Percentiles rank a stretch among this genome's conserved stretches.
Evolutionary conservation across 352 stramenopile species (phyloP).

Genomic region (Thalassiosira livingstoniorum): DNA sequence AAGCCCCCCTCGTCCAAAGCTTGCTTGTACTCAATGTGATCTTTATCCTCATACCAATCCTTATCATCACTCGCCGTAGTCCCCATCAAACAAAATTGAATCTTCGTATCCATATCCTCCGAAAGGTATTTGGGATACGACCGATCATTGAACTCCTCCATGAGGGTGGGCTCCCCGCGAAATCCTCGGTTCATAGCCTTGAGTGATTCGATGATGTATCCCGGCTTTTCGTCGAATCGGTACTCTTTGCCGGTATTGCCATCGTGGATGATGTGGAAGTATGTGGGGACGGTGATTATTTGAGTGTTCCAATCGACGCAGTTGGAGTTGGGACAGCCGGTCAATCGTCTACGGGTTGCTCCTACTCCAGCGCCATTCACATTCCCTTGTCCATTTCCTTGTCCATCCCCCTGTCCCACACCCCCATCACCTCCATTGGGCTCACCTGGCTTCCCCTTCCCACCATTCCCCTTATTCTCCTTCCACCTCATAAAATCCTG

Average conservation of each 20-base stretch:
- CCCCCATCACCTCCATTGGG: not conserved
- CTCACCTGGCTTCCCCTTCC: not conserved
- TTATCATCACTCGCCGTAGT: conserved; percentile 12
- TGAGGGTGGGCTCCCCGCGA: not conserved
- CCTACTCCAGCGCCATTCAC: no score
- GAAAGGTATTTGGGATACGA: conserved; percentile 4
- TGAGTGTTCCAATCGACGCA: conserved; percentile 13
- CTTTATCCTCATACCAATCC: conserved; percentile 6
- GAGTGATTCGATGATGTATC: conserved; percentile 9
- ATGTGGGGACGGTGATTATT: conserved; percentile 21
- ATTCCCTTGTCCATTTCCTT: no score
- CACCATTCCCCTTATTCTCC: not conserved
- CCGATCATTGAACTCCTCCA: not conserved
- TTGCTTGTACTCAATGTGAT: not conserved
- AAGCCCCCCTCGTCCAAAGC: not conserved
- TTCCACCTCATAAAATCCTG: conserved; percentile 2
- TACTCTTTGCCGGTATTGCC: conserved; percentile 1
- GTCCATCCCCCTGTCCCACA: not conserved
- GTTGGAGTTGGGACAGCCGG: no score
- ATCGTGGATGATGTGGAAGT: conserved; percentile 22
- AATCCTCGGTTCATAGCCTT: conserved; percentile 19
- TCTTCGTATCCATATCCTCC: conserved; percentile 16
- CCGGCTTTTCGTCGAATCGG: not conserved
- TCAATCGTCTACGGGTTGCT: no score
- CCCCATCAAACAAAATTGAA: conserved; percentile 22